These are phyloP conservation scores for Davidsoniella eucalypti DNA, from an alignment of 2,329 filamentous ascomycete genomes.

Conservation along the genomic window DNA sequence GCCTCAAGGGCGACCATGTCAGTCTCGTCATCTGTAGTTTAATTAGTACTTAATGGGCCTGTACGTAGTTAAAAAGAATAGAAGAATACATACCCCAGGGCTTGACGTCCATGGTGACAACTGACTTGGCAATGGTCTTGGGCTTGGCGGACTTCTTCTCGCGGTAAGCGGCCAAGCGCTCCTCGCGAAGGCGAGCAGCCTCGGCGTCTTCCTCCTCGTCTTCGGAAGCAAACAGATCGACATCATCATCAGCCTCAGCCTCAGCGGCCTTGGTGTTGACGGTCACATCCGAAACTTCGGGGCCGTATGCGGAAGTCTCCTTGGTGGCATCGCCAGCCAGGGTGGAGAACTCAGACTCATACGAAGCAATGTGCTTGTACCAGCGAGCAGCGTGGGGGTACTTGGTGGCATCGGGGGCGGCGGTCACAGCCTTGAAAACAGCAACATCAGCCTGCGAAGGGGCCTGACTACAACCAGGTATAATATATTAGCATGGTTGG, in stretches of 20 bases:
- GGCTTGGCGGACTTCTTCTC: constrained; percentile 92
- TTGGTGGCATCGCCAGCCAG: constrained; percentile 85
- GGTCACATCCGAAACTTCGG: constrained; percentile 60
- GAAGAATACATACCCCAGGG: constrained; percentile 75
- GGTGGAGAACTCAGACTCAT: constrained; percentile 79
- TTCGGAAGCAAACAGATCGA: constrained; percentile 86
- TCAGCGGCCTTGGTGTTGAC: constrained; percentile 77
- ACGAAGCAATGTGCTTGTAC: constrained; percentile 97
- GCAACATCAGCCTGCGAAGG: constrained; percentile 93
- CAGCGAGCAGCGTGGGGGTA: constrained; percentile 90
- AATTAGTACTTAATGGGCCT: constrained; percentile 15
- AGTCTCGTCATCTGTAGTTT: constrained; percentile 65
- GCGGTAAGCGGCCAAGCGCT: constrained; percentile 82
- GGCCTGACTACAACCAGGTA: constrained; percentile 25
- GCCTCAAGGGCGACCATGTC: constrained; percentile 70
- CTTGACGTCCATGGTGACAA: constrained; percentile 93
- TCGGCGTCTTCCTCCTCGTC: constrained; percentile 89
- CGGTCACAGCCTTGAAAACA: constrained; percentile 76
- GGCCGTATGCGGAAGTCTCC: constrained; percentile 79
- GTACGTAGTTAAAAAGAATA: not conserved
- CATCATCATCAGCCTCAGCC: constrained; percentile 47
- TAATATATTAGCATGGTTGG: constrained; percentile 9
- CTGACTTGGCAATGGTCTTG: constrained; percentile 87
- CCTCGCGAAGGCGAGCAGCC: constrained; percentile 68
- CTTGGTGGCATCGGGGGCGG: constrained; percentile 62